Evolutionary conservation across 805 yeast species (phyloP).

Genomic region (Zygoascus bituminiphila): DNA sequence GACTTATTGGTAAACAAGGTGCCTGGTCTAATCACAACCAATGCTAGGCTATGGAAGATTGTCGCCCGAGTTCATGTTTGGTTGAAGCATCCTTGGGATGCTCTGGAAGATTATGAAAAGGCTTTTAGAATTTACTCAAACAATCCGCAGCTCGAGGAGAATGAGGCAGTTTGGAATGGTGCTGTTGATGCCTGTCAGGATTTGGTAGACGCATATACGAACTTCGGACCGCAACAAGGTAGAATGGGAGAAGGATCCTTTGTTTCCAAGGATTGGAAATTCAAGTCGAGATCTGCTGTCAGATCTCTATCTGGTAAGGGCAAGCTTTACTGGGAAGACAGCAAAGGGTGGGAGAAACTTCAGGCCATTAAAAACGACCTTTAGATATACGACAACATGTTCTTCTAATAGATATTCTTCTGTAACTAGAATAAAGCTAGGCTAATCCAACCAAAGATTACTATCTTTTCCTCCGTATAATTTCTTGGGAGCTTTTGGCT

Average conservation of each 20-base stretch:
- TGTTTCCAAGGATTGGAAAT: conserved; percentile 91
- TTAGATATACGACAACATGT: not conserved
- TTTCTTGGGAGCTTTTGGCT: conserved; percentile 4
- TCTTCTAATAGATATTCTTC: not conserved
- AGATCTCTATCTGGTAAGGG: conserved; percentile 76
- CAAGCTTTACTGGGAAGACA: conserved; percentile 67
- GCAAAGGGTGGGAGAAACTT: conserved; percentile 66
- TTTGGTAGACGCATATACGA: conserved; percentile 76
- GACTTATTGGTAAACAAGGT: conserved; percentile 63
- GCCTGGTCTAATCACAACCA: conserved; percentile 59
- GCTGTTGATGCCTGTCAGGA: conserved; percentile 75
- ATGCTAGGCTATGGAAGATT: conserved; percentile 68
- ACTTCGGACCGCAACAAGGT: conserved; percentile 62
- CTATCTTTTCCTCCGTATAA: not conserved
- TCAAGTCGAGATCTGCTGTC: conserved; percentile 65
- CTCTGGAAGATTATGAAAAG: conserved; percentile 79
- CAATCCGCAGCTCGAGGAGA: conserved; percentile 53
- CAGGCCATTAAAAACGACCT: conserved; percentile 35
- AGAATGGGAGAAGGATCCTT: conserved; percentile 64
- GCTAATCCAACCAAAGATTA: conserved; percentile 3
- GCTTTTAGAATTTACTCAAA: conserved; percentile 69
- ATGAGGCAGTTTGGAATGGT: conserved; percentile 61
- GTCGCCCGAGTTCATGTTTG: conserved; percentile 82
- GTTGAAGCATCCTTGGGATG: conserved; percentile 81
- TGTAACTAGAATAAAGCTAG: not conserved